Base-by-base conservation (phyloP, 495 filamentous ascomycete species). In the Durotheca rogersii region DNA sequence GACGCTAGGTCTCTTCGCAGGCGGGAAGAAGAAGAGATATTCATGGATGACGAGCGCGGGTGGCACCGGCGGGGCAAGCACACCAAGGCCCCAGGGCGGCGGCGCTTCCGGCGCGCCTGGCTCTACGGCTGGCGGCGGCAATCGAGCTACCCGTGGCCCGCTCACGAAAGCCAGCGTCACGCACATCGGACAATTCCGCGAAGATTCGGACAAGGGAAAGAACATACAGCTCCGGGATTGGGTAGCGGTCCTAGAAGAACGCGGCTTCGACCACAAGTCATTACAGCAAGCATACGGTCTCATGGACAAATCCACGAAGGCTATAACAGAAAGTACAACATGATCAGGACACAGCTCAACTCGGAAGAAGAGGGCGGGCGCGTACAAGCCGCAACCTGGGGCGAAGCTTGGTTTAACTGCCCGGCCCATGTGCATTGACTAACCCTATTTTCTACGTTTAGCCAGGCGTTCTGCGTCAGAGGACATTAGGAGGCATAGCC, bases 201-300 rank as follows among this genome's bases (percentile, higher is more conserved):
- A 90, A 57, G 80, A 82, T 58, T 72, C 71, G 0, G 74, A 80
- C 18, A 75, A 76, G 48, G 85, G 84, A 2, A 73, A 71, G 44
- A 80, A 77, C 11, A 79, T 90, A n/a, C 84, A 89, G 66, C 67
- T 87, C 38, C 68, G 86, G 16, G 86, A 90, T 66, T 82, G 81
- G 79, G 61, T 88, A 6, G 66, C 69, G 6, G 83, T 78, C 7
- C 71, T 89, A 20, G 85, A 88, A 58, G 67, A 72, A 25, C 81
- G 84, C 53, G 78, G 80, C 3, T 71, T 68, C 54, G 81, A 83
- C 38, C 61, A 61, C 31, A 76, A 66, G 60, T 75, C 77, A 1
- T 43, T 86, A 6, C 78, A 83, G 50, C 66, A 69, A 45, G 74
- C 76, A 2, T 83, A 83, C 55, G 49, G 68, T 31, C 70, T 64